Conservation (phyloP, 192 early-diverging fungal genomes). For the Ambispora gerdemannii region DNA sequence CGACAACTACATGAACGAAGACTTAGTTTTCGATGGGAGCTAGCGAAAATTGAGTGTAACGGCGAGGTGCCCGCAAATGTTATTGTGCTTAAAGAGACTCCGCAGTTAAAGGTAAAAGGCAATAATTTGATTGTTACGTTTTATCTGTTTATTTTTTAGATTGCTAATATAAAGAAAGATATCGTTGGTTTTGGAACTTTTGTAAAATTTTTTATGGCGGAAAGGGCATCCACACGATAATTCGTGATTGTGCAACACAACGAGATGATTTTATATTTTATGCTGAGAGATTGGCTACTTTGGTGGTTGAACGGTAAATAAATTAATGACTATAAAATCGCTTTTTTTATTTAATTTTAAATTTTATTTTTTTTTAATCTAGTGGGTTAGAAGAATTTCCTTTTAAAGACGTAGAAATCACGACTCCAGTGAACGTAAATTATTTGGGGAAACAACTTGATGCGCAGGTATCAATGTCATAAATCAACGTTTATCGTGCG, state of each 20-base stretch:
- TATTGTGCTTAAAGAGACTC: slow-evolving; percentile 46
- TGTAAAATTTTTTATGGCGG: not conserved
- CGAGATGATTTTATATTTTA: slow-evolving; percentile 91
- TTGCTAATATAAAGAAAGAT: not conserved
- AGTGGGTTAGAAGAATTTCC: slow-evolving; percentile 66
- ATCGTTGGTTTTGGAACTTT: not conserved
- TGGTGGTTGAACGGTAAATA: slow-evolving; percentile 77
- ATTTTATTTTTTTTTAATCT: not conserved
- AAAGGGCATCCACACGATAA: slow-evolving; percentile 78
- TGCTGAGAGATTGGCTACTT: slow-evolving; percentile 79
- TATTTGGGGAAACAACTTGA: slow-evolving; percentile 50
- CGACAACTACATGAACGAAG: slow-evolving; percentile 76
- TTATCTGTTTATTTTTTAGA: not conserved
- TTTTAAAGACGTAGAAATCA: slow-evolving; percentile 44
- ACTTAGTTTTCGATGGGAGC: slow-evolving; percentile 53
- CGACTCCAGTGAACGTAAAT: slow-evolving; percentile 57
- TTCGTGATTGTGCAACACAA: slow-evolving; percentile 65
- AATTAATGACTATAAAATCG: not conserved
- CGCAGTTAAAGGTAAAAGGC: slow-evolving; percentile 50
- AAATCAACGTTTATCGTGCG: too few relatives aligned
- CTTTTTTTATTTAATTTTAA: not conserved
- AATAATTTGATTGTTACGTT: not conserved
- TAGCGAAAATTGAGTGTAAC: slow-evolving; percentile 41
- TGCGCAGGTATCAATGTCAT: slow-evolving; percentile 37
- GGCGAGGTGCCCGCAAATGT: slow-evolving; percentile 45